Evolutionary conservation across 192 early-diverging fungal species (phyloP), one percentile per base, ranked within the genome.

Genomic region (Polychytrium aggregatum): DNA sequence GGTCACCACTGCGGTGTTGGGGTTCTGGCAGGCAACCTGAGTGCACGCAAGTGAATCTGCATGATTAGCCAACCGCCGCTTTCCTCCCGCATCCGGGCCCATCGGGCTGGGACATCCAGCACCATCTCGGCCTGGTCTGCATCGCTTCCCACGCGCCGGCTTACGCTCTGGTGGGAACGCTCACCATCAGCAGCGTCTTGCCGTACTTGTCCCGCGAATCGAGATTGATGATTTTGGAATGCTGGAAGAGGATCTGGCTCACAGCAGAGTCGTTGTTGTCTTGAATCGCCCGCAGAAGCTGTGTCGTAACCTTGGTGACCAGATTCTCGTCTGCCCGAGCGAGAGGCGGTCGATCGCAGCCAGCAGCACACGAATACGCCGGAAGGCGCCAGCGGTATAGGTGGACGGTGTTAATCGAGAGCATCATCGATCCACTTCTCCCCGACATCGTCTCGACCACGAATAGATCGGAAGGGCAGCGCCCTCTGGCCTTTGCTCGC

Each of bases 141-240:
- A 28, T 52, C 14, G 8, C 2, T 48, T 3, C 5, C 30, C 16
- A 17, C 8, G 3, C 16, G n/a, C 18, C 3, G 18, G 17, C 16
- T 8, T 0, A 41, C 18, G 18, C 4, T 9, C 25, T 20, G 9
- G 41, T 25, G 18, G n/a, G n/a, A n/a, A n/a, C n/a, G 33, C 8
- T 27, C 33, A 71, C 62, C 71, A 74, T 74, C 34, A 70, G 43
- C 24, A 65, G 46, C 17, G 67, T 74, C 50, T 64, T 62, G 7
- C 71, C 71, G 24, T 50, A 53, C 27, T 62, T 56, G 41, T 74
- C 71, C 8, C 71, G 36, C 31, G 65, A 57, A 39, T 69, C 71
- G 22, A 69, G 33, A n/a, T 52, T 56, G 17, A 74, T 52, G 27
- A 67, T 56, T 28, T 53, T 49, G 10, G 59, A 39, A 37, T 64